Evolutionary conservation across 2,329 filamentous ascomycete species (phyloP).

Genomic region (Arthrinium phaeospermum): DNA sequence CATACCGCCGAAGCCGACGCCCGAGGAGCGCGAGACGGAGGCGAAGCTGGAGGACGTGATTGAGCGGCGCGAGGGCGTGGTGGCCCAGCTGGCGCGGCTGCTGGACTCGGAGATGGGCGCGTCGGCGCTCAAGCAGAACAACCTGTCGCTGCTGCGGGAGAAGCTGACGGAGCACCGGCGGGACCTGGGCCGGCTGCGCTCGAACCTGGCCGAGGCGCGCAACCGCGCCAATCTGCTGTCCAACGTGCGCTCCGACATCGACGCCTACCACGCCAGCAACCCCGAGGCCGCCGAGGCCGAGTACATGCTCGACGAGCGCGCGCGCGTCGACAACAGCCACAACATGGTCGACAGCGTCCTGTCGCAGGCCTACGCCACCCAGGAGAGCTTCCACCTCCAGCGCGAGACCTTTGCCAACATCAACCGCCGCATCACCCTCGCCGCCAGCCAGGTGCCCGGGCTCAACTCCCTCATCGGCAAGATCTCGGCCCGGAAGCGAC

Average conservation of each 20-base stretch:
- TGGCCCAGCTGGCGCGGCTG: slow-evolving; percentile 82
- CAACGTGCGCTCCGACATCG: slow-evolving; percentile 90
- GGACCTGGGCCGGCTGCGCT: slow-evolving; percentile 78
- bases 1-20: slow-evolving; percentile 81
- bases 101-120: slow-evolving; percentile 93
- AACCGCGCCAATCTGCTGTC: slow-evolving; percentile 88
- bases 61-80: slow-evolving; percentile 80
- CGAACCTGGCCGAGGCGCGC: slow-evolving; percentile 76
- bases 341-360: slow-evolving; percentile 88
- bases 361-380: slow-evolving; percentile 94
- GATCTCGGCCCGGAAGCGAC: slow-evolving; percentile 93
- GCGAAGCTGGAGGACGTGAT: slow-evolving; percentile 83
- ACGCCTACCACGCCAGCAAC: slow-evolving; percentile 83
- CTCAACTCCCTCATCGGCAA: slow-evolving; percentile 90
- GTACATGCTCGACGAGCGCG: slow-evolving; percentile 94
- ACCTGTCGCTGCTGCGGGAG: slow-evolving; percentile 88
- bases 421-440: slow-evolving; percentile 86
- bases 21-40: slow-evolving; percentile 83
- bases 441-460: slow-evolving; percentile 89
- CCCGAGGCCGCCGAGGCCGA: slow-evolving; percentile 86
- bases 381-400: slow-evolving; percentile 88
- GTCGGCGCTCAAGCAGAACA: slow-evolving; percentile 96
- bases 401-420: slow-evolving; percentile 87
- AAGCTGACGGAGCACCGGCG: slow-evolving; percentile 85
- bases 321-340: slow-evolving; percentile 86